Evolutionary conservation across 78 protist genomes (phyloP).

Genomic region (Dictyostelium intermedium): DNA sequence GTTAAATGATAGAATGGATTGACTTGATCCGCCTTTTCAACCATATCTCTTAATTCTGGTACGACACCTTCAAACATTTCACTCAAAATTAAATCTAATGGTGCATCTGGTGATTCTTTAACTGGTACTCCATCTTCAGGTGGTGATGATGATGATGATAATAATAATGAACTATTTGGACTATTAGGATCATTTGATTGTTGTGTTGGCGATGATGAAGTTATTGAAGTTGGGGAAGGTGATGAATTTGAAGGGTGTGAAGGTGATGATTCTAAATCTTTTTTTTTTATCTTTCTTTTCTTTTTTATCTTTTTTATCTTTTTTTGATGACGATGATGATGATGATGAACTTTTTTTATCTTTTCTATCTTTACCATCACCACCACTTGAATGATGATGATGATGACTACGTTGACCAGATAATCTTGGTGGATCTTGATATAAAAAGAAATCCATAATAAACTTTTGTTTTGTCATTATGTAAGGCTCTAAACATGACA

Average conservation of each 20-base stretch:
- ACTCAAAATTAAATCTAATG: constrained; percentile 31
- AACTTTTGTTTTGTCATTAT: constrained; percentile 50
- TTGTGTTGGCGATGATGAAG: background rate
- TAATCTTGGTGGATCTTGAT: constrained; percentile 39
- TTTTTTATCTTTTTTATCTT: constrained; percentile 1
- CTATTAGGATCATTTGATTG: background rate
- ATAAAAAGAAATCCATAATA: constrained; percentile 30
- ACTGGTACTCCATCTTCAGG: background rate
- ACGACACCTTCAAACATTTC: constrained; percentile 59
- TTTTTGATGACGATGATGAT: background rate
- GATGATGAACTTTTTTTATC: background rate
- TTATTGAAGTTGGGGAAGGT: background rate
- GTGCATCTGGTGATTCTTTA: constrained; percentile 8
- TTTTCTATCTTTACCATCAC: background rate
- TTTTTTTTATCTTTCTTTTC: background rate
- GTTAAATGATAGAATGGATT: constrained; percentile 68
- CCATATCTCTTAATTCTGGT: constrained; percentile 28
- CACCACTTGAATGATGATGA: background rate
- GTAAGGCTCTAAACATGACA: constrained; percentile 28
- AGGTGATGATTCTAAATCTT: background rate
- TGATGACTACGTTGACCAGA: background rate
- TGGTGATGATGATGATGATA: too few relatives aligned
- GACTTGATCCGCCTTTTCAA: constrained; percentile 61
- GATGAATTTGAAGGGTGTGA: background rate
- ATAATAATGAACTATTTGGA: background rate